phyloP scores from a whole-genome alignment of 140 eudicot genomes.

The Stevia rebaudiana region DNA sequence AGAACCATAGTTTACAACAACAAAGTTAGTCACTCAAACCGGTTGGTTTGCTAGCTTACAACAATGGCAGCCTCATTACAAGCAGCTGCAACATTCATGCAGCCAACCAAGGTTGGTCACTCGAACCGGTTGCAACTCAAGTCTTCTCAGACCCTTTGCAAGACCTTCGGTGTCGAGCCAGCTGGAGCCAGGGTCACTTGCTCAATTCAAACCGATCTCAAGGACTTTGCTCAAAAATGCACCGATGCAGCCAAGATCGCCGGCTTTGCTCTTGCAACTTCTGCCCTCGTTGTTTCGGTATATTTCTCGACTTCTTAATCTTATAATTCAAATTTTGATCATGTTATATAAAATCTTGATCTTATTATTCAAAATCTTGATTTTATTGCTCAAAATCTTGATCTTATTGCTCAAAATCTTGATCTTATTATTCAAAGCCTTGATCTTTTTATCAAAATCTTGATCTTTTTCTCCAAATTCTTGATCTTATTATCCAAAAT shows the following conservation, averaged over 20 bases:
- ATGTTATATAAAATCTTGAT: too few species aligned
- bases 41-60: slow-evolving; percentile 18
- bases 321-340: too few species aligned
- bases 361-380: too few species aligned
- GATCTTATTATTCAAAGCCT: too few species aligned
- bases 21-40: slow-evolving; percentile 33
- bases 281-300: slow-evolving; percentile 91
- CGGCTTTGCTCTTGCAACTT: slow-evolving; percentile 88
- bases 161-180: slow-evolving; percentile 61
- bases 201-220: slow-evolving; percentile 71
- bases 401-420: too few species aligned
- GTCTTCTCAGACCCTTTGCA: slow-evolving; percentile 48
- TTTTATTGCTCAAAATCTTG: too few species aligned
- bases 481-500: too few species aligned
- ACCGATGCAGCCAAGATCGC: slow-evolving; percentile 90
- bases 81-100: slow-evolving; percentile 73
- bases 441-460: too few species aligned
- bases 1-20: slow-evolving; percentile 16
- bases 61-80: slow-evolving; percentile 52
- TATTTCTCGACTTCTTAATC: background rate
- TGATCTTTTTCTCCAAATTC: too few species aligned
- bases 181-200: slow-evolving; percentile 47
- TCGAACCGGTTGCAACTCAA: slow-evolving; percentile 41
- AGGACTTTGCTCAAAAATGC: slow-evolving; percentile 70
- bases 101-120: slow-evolving; percentile 54